A percentile compares a stretch with the other conserved stretches of the same genome.
Evolutionary conservation across 805 yeast genomes (phyloP).

Genomic region (Kazachstania bromeliacearum): DNA sequence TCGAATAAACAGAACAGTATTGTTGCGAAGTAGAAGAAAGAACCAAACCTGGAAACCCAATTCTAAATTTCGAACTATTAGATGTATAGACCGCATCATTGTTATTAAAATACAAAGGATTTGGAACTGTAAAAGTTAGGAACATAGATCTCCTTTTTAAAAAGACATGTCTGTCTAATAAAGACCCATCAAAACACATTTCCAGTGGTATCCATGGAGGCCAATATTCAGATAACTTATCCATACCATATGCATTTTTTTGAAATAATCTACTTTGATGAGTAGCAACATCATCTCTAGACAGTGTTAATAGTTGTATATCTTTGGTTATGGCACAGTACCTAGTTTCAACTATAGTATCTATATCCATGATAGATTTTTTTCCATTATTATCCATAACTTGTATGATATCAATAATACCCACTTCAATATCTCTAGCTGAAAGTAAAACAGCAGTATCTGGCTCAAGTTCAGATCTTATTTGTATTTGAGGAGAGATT

Average conservation of each 20-base stretch:
- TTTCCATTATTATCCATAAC: conserved; percentile 27
- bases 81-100: conserved; percentile 17
- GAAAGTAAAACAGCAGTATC: conserved; percentile 43
- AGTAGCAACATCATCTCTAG: conserved; percentile 29
- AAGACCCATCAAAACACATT: conserved; percentile 42
- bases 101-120: conserved; percentile 37
- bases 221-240: conserved; percentile 35
- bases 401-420: conserved; percentile 39
- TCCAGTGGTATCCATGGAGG: conserved; percentile 63
- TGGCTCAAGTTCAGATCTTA: conserved; percentile 38
- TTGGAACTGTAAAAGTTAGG: conserved; percentile 41
- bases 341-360: conserved; percentile 43
- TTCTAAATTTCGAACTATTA: conserved; percentile 24
- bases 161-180: conserved; percentile 37
- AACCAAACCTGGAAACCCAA: conserved; percentile 39
- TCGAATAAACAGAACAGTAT: conserved; percentile 43
- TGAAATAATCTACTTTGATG: conserved; percentile 21
- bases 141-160: conserved; percentile 47
- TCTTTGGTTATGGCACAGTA: conserved; percentile 48
- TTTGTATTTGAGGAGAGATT: conserved; percentile 54
- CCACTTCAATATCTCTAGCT: conserved; percentile 50
- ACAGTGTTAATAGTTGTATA: conserved; percentile 44
- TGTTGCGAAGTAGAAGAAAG: conserved; percentile 49
- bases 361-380: conserved; percentile 21
- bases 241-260: conserved; percentile 26